These are phyloP conservation scores for Suillus cothurnatus DNA, from an alignment of 768 basidiomycete genomes.

Conservation along the genomic window DNA sequence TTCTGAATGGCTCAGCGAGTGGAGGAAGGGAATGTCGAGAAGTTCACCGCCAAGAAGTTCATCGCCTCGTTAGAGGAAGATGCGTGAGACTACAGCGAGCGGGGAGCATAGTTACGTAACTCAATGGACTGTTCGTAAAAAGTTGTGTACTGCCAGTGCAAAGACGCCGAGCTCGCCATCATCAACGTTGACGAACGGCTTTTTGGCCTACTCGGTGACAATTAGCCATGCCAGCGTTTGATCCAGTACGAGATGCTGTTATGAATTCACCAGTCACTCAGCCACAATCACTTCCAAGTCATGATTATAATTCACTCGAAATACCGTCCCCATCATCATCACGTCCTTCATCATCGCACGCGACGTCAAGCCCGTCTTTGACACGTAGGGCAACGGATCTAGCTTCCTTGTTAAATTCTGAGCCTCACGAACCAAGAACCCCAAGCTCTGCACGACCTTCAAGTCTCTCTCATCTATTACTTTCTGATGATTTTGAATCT, in stretches of 20 bases:
- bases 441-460: slow-evolving; percentile 43
- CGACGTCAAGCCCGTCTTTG: slow-evolving; percentile 47
- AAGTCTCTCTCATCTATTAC: slow-evolving; percentile 43
- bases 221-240: slow-evolving; percentile 53
- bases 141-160: slow-evolving; percentile 1
- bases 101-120: slow-evolving; percentile 6
- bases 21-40: slow-evolving; percentile 20
- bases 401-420: slow-evolving; percentile 74
- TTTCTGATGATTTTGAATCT: slow-evolving; percentile 31
- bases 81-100: slow-evolving; percentile 1
- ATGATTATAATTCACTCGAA: slow-evolving; percentile 27
- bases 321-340: slow-evolving; percentile 41
- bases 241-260: slow-evolving; percentile 87
- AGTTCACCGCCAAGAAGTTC: background rate
- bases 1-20: slow-evolving; percentile 51
- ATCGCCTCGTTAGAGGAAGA: background rate
- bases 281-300: slow-evolving; percentile 37
- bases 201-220: background rate
- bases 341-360: slow-evolving; percentile 36
- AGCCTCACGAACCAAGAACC: slow-evolving; percentile 43
- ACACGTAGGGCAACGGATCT: slow-evolving; percentile 72
- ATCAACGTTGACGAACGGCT: background rate
- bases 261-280: slow-evolving; percentile 71
- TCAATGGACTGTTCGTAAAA: background rate
- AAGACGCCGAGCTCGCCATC: slow-evolving; percentile 1